These are phyloP conservation scores for Rubroshorea leprosula DNA, from an alignment of 345 rosid genomes.

Conservation along the genomic window DNA sequence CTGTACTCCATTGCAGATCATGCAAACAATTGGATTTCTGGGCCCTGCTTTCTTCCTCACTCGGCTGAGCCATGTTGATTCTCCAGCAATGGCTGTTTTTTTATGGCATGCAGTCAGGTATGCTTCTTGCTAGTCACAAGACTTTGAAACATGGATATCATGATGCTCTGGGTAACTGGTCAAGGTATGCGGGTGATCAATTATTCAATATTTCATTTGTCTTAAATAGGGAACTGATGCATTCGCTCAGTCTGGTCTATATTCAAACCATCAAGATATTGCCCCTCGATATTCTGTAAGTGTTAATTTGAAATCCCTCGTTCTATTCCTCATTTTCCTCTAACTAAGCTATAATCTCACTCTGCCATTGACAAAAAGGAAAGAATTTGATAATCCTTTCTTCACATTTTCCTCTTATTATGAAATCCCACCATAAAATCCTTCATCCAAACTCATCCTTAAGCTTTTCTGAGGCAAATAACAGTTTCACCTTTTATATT, in stretches of 20 bases:
- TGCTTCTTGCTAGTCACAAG: constrained; percentile 4
- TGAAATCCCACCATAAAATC: no score
- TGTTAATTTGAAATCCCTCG: constrained; percentile 16
- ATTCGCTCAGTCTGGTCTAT: constrained; percentile 91
- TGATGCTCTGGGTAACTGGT: background rate
- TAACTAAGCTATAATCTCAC: no score
- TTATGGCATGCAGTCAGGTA: constrained; percentile 96
- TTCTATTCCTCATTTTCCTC: background rate
- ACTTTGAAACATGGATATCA: background rate
- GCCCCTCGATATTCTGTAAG: constrained; percentile 95
- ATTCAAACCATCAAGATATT: constrained; percentile 94
- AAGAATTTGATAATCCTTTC: no score
- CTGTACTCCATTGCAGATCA: constrained; percentile 44
- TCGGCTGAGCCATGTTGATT: constrained; percentile 81
- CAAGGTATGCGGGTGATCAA: background rate
- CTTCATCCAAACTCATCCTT: no score
- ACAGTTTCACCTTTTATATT: background rate
- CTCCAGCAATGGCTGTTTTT: constrained; percentile 81
- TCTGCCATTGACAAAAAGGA: no score
- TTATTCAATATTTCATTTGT: background rate
- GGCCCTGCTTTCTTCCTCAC: constrained; percentile 96
- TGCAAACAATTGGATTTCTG: constrained; percentile 94
- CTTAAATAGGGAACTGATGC: constrained; percentile 71
- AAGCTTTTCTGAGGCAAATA: background rate
- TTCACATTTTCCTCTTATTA: no score